Conservation (phyloP, 805 yeast species). For the Dipodascopsis tothii region DNA sequence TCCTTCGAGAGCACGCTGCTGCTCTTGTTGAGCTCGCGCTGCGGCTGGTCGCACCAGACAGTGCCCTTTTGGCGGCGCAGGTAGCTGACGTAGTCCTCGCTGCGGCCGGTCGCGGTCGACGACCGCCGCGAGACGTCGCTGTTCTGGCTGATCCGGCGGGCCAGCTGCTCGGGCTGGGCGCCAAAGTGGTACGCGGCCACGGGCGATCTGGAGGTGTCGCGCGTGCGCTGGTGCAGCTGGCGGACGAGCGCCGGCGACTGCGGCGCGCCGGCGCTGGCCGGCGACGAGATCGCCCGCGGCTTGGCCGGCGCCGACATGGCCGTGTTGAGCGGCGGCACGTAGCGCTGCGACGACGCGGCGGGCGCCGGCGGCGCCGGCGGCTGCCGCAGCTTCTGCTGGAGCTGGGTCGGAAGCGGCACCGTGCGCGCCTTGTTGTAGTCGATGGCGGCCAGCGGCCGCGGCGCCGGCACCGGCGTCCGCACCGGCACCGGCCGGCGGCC, state of each 20-base stretch:
- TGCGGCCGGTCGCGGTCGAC: neutral
- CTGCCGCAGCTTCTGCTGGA: neutral
- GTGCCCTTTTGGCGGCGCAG: constrained; percentile 21
- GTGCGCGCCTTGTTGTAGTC: too few species aligned
- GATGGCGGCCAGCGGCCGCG: too few species aligned
- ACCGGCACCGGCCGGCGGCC: too few species aligned
- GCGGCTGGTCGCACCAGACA: constrained; percentile 15
- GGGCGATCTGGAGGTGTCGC: too few species aligned
- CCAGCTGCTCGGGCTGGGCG: neutral
- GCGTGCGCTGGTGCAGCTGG: neutral
- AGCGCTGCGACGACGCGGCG: neutral
- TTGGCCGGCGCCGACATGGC: neutral
- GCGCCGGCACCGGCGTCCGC: too few species aligned
- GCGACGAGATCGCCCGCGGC: neutral
- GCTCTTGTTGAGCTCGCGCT: constrained; percentile 1
- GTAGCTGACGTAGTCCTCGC: constrained; percentile 9
- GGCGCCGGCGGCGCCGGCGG: neutral
- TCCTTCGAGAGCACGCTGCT: constrained; percentile 1
- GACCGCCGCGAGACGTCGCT: neutral
- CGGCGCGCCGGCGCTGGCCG: neutral
- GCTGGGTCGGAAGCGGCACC: neutral
- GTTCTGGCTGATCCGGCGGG: neutral
- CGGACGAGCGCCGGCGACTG: neutral
- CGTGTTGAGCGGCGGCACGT: neutral
- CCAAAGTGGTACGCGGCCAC: too few species aligned